Percentiles rank a stretch among this genome's conserved stretches.
Evolutionary conservation across 441 rosid genomes (phyloP).

Genomic region (Euphorbia corollata): DNA sequence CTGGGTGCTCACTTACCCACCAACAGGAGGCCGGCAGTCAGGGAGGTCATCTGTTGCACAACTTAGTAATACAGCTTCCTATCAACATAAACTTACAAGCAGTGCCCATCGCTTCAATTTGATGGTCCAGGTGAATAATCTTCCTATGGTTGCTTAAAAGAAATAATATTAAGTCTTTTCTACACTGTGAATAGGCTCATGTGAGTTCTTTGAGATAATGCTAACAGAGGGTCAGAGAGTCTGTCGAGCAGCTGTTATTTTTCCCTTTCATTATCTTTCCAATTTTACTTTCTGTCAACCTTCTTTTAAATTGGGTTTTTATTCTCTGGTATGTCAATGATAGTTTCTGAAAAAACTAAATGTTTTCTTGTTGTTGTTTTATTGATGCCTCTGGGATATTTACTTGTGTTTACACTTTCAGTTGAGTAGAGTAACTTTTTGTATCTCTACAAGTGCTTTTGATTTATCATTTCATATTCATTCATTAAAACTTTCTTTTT

Average conservation of each 20-base stretch:
- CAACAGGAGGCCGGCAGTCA: slow-evolving; percentile 57
- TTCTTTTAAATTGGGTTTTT: neutral
- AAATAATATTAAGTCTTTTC: neutral
- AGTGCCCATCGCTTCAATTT: slow-evolving; percentile 96
- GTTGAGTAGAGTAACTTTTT: neutral
- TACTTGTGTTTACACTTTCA: slow-evolving; percentile 1
- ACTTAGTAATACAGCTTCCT: slow-evolving; percentile 38
- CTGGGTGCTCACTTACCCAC: slow-evolving; percentile 79
- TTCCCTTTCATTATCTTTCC: neutral
- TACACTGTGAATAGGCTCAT: neutral
- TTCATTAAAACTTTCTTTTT: neutral
- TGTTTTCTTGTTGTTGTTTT: neutral
- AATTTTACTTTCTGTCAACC: neutral
- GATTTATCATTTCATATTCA: neutral
- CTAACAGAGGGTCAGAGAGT: neutral
- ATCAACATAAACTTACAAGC: slow-evolving; percentile 82
- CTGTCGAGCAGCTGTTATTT: neutral
- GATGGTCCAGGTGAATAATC: slow-evolving; percentile 87
- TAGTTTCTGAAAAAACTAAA: neutral
- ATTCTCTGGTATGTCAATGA: neutral
- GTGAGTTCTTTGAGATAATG: neutral
- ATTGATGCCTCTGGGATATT: neutral
- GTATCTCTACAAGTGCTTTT: slow-evolving; percentile 3
- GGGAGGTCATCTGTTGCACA: slow-evolving; percentile 46
- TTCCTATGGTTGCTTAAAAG: slow-evolving; percentile 1